Evolutionary conservation across 108 stramenopile genomes (phyloP).

Genomic region (Cylindrotheca fusiformis): DNA sequence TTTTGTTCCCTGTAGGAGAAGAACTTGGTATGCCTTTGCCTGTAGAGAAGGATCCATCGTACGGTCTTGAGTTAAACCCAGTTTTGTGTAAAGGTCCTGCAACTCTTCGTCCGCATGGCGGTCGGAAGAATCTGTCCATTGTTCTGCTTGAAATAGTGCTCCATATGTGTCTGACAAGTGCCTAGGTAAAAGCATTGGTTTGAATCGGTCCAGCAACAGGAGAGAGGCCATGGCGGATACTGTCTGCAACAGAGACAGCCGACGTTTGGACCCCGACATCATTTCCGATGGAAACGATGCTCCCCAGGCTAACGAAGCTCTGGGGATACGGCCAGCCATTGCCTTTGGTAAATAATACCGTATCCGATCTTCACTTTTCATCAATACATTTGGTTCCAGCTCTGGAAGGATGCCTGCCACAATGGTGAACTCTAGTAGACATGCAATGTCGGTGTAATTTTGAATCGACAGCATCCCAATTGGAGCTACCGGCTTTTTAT

Average conservation of each 20-base stretch:
- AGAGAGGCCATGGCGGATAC: conserved; percentile 2
- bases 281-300: not conserved
- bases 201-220: conserved; percentile 81
- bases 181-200: conserved; percentile 84
- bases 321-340: conserved; percentile 68
- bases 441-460: conserved; percentile 83
- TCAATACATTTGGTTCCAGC: conserved; percentile 40
- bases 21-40: conserved; percentile 43
- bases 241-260: not conserved
- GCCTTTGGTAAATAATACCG: conserved; percentile 58
- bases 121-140: conserved; percentile 10
- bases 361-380: conserved; percentile 29
- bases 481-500: conserved; percentile 56
- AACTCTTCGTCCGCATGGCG: not conserved
- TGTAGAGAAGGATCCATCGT: conserved; percentile 8
- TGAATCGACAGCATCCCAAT: conserved; percentile 74
- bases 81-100: not conserved
- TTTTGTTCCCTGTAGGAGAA: conserved; percentile 39
- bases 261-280: not conserved
- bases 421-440: conserved; percentile 66
- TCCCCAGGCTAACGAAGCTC: conserved; percentile 44
- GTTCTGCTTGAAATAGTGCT: conserved; percentile 55
- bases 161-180: conserved; percentile 75
- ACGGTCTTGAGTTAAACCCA: conserved; percentile 5
- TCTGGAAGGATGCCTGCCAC: conserved; percentile 57